Percentiles rank a stretch among this genome's conserved stretches.
Evolutionary conservation across 768 basidiomycete species (phyloP).

Genomic region (Tricholoma sp.): DNA sequence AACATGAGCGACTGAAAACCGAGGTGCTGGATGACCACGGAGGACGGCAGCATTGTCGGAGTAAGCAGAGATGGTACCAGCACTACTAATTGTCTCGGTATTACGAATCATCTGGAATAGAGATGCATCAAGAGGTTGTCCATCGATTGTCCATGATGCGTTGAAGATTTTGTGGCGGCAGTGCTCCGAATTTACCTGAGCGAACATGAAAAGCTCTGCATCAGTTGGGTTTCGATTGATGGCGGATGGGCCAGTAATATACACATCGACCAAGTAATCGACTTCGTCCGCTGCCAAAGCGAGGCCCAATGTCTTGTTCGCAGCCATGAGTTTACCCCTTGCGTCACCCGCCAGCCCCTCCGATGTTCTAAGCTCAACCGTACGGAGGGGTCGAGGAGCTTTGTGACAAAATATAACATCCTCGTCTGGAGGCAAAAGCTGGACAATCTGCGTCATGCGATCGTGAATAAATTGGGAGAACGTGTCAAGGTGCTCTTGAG

Average conservation of each 20-base stretch:
- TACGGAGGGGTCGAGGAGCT: slow-evolving; percentile 32
- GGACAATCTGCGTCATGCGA: slow-evolving; percentile 90
- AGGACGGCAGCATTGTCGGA: slow-evolving; percentile 98
- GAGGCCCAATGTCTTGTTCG: slow-evolving; percentile 84
- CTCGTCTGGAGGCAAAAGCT: slow-evolving; percentile 53
- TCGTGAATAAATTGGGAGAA: slow-evolving; percentile 81
- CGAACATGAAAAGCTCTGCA: slow-evolving; percentile 99
- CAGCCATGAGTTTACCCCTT: slow-evolving; percentile 57
- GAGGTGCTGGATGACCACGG: slow-evolving; percentile 66
- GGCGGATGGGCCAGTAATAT: slow-evolving; percentile 61
- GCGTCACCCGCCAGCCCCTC: slow-evolving; percentile 26
- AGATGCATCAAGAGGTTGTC: slow-evolving; percentile 52
- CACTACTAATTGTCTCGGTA: slow-evolving; percentile 72
- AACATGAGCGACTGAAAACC: slow-evolving; percentile 54
- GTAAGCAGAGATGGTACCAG: slow-evolving; percentile 91
- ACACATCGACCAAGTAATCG: slow-evolving; percentile 86
- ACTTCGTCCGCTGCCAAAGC: slow-evolving; percentile 89
- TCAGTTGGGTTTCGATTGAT: slow-evolving; percentile 88
- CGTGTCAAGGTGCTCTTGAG: slow-evolving; percentile 39
- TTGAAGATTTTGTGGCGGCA: slow-evolving; percentile 99
- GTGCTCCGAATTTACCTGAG: slow-evolving; percentile 99
- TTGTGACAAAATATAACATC: slow-evolving; percentile 54
- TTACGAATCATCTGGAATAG: slow-evolving; percentile 98
- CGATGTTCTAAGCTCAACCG: slow-evolving; percentile 43
- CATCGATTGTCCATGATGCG: slow-evolving; percentile 91